Conservation (phyloP, 352 stramenopile genomes). For the Elongisporangium anandrum region DNA sequence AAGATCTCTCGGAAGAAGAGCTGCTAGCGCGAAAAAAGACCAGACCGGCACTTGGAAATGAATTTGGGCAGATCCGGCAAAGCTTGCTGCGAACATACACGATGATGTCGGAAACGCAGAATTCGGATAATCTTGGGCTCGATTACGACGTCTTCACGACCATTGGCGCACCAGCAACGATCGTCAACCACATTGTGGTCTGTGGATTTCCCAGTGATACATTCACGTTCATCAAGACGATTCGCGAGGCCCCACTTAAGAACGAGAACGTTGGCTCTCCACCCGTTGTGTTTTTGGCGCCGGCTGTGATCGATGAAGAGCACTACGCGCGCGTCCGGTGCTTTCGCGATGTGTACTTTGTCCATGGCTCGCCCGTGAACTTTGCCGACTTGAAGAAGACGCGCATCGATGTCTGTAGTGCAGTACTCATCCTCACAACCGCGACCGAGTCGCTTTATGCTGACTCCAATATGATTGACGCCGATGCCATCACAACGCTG, state of each 20-base stretch:
- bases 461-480: slow-evolving; percentile 80
- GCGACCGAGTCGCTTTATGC: slow-evolving; percentile 45
- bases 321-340: slow-evolving; percentile 46
- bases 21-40: slow-evolving; percentile 40
- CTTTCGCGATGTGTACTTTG: slow-evolving; percentile 63
- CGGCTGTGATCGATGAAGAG: slow-evolving; percentile 42
- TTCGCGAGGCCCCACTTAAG: slow-evolving; percentile 42
- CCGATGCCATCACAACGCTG: slow-evolving; percentile 76
- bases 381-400: slow-evolving; percentile 69
- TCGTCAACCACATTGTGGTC: slow-evolving; percentile 60
- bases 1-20: slow-evolving; percentile 20
- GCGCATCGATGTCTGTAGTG: slow-evolving; percentile 46
- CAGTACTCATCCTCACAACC: slow-evolving; percentile 62
- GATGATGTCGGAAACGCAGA: slow-evolving; percentile 20
- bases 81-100: slow-evolving; percentile 55
- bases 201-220: slow-evolving; percentile 62
- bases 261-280: slow-evolving; percentile 35
- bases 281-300: slow-evolving; percentile 54
- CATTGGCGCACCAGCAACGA: slow-evolving; percentile 28
- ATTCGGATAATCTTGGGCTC: slow-evolving; percentile 10
- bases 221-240: slow-evolving; percentile 69
- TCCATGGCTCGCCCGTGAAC: slow-evolving; percentile 66
- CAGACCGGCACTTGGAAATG: slow-evolving; percentile 49
- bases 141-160: slow-evolving; percentile 57
- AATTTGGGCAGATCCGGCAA: slow-evolving; percentile 55